These are phyloP conservation scores for Claviceps africana DNA, from an alignment of 2,329 filamentous ascomycete species.

Conservation along the genomic window DNA sequence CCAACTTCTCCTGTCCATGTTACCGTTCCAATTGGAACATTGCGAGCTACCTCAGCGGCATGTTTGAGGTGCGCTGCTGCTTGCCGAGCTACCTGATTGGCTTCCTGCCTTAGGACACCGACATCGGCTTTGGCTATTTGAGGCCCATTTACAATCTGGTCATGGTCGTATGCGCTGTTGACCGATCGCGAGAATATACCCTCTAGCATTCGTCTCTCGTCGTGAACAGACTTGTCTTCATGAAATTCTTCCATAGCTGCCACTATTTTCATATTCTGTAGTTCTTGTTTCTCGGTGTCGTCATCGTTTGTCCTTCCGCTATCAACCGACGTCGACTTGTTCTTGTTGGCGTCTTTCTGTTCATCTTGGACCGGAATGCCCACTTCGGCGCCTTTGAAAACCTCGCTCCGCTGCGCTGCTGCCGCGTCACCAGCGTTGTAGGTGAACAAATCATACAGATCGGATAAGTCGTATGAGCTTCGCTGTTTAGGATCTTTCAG, in stretches of 20 bases:
- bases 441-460: conserved; percentile 84
- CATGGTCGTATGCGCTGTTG: conserved; percentile 85
- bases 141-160: conserved; percentile 72
- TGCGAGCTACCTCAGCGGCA: conserved; percentile 57
- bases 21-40: conserved; percentile 66
- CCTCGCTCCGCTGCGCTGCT: conserved; percentile 62
- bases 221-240: conserved; percentile 34
- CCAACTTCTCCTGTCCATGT: conserved; percentile 90
- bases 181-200: conserved; percentile 80
- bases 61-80: conserved; percentile 64
- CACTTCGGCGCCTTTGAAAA: conserved; percentile 82
- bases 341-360: conserved; percentile 2
- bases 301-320: conserved; percentile 4
- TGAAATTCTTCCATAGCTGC: conserved; percentile 51
- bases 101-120: conserved; percentile 67
- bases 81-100: conserved; percentile 61
- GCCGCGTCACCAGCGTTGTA: conserved; percentile 38
- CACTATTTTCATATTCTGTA: conserved; percentile 44
- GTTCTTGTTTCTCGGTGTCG: conserved; percentile 25
- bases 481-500: conserved; percentile 87
- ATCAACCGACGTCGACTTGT: conserved; percentile 6
- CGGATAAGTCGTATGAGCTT: conserved; percentile 77
- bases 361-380: conserved; percentile 11
- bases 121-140: conserved; percentile 60
- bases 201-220: conserved; percentile 70